Base-by-base conservation (phyloP, 2,329 filamentous ascomycete genomes). In the Penicillium brevicompactum region DNA sequence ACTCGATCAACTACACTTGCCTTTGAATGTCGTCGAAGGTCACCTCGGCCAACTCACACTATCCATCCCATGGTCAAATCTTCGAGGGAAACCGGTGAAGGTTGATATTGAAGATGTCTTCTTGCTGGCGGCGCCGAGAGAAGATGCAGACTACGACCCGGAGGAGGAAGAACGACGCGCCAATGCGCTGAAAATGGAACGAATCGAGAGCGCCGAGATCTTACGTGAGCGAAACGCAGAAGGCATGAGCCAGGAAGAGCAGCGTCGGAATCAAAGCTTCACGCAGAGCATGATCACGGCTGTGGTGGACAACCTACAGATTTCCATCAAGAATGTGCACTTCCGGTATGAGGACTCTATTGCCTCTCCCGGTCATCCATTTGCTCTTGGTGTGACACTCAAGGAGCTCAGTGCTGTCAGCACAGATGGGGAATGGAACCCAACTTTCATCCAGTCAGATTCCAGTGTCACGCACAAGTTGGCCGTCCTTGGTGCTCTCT, bases 301-400 rank as follows among this genome's bases (percentile, higher is more conserved):
- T 66, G 96, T 99, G 69, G 91, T 97, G 70, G 94, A 99, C 81
- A 99, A 99, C 69, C 82, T 99, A 40, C 94, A 99, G 74, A 91
- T 99, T 66, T 94, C 90, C 22, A 87, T 99, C 74, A 97, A 96
- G 81, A 99, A 97, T 72, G 96, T 99, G 57, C 94, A 99, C 73
- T 85, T 99, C 61, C 90, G 94, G 66, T 99, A 99, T 75, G 94
- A 99, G 76, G 94, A 99, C 76, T 92, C 93, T 13, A 91, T 99
- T 67, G 95, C 94, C 18, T 90, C 92, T 9, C 92, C 93, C 0
- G 92, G 92, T 1, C 94, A 99, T 72, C 93, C 95, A 0, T 99
- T 99, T 67, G 91, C 94, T 5, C 84, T 96, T 5, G 94, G 95
- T 46, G 72, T 99, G 57, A 99, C 92, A 0, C 84, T 99, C 54